phyloP scores from a whole-genome alignment of 1,284 basidiomycete genomes.

The Cryptococcus wingfieldii region DNA sequence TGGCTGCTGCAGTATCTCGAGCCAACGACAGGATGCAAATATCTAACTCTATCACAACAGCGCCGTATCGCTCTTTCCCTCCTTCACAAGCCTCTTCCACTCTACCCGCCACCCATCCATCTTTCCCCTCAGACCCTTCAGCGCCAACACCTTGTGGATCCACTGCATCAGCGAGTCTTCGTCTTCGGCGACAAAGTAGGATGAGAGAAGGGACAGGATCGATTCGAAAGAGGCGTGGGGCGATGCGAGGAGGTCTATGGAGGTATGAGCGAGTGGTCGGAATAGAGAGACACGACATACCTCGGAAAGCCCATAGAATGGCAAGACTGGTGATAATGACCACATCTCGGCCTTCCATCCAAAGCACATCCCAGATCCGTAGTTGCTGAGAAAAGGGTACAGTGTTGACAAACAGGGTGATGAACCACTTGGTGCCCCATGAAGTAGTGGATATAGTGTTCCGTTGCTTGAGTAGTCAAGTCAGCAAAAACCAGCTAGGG shows the following conservation, averaged over 20 bases:
- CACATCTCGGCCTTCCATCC: constrained; percentile 84
- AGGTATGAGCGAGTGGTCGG: background rate
- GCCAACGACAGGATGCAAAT: no score
- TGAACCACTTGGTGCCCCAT: constrained; percentile 99
- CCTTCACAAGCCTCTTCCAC: constrained; percentile 32
- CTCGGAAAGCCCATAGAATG: constrained; percentile 82
- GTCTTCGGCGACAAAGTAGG: constrained; percentile 85
- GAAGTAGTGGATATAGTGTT: constrained; percentile 87
- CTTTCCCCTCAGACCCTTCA: constrained; percentile 63
- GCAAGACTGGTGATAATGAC: constrained; percentile 79
- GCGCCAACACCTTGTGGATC: constrained; percentile 68
- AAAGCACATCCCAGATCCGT: constrained; percentile 88
- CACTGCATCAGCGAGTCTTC: constrained; percentile 74
- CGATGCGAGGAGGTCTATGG: constrained; percentile 20
- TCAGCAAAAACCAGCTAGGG: background rate
- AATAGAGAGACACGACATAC: constrained; percentile 49
- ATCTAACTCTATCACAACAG: constrained; percentile 22
- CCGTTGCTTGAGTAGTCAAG: constrained; percentile 54
- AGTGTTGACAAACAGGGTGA: constrained; percentile 90
- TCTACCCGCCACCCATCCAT: constrained; percentile 54
- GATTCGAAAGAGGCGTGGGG: constrained; percentile 78
- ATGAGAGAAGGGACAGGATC: constrained; percentile 78
- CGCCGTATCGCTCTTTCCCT: constrained; percentile 28
- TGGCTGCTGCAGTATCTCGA: no score
- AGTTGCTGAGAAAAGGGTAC: constrained; percentile 95